Conservation (phyloP, 176 grass and related monocot species). For the Zoysia japonica region DNA sequence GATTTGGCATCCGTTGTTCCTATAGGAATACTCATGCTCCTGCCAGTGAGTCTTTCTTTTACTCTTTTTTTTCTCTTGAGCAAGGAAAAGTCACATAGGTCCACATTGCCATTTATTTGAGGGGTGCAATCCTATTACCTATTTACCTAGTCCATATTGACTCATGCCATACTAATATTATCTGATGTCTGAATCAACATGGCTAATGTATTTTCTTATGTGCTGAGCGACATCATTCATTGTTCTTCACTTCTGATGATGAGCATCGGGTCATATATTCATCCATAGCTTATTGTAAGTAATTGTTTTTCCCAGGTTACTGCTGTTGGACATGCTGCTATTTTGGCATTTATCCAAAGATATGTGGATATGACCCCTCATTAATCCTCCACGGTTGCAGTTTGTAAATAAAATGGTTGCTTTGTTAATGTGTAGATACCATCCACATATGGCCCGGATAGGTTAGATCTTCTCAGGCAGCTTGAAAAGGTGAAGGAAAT, state of each 20-base stretch:
- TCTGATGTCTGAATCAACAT: slow-evolving; percentile 1
- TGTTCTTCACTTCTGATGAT: neutral
- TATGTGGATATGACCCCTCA: slow-evolving; percentile 45
- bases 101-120: slow-evolving; percentile 38
- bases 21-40: slow-evolving; percentile 98
- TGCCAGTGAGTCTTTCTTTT: slow-evolving; percentile 77
- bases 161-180: neutral
- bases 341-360: slow-evolving; percentile 98
- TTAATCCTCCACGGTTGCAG: neutral
- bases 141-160: slow-evolving; percentile 22
- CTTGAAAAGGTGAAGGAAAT: slow-evolving; percentile 95
- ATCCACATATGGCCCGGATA: slow-evolving; percentile 94
- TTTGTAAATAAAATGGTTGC: slow-evolving; percentile 13
- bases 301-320: slow-evolving; percentile 65
- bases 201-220: slow-evolving; percentile 27
- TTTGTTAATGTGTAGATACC: slow-evolving; percentile 69
- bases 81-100: neutral
- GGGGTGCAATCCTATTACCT: neutral
- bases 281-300: neutral
- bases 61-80: slow-evolving; percentile 12
- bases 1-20: slow-evolving; percentile 98
- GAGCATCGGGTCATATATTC: neutral
- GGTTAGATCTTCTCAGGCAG: slow-evolving; percentile 94
- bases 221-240: neutral
- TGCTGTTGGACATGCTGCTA: slow-evolving; percentile 97